Evolutionary conservation across 2,329 filamentous ascomycete species (phyloP).

Genomic region (Dactylellina leptospora): DNA sequence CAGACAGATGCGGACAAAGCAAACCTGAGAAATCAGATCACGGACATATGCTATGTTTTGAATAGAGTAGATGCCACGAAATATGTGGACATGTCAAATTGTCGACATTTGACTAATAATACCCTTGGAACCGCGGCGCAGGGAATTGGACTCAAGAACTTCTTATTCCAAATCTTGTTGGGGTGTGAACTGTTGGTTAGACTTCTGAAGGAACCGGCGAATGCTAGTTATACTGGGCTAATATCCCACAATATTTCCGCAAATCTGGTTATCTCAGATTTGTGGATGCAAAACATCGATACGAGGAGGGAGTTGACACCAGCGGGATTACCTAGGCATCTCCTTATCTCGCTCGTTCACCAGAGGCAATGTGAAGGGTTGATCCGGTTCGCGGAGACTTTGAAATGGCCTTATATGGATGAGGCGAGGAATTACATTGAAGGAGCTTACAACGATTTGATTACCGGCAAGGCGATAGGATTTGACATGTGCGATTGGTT

Average conservation of each 20-base stretch:
- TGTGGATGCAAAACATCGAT: slow-evolving; percentile 52
- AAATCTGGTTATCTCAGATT: slow-evolving; percentile 40
- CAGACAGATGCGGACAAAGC: slow-evolving; percentile 51
- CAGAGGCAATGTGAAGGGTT: slow-evolving; percentile 49
- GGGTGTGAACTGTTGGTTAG: slow-evolving; percentile 44
- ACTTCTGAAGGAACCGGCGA: slow-evolving; percentile 34
- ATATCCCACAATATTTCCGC: slow-evolving; percentile 51
- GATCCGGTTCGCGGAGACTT: slow-evolving; percentile 49
- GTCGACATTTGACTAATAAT: slow-evolving; percentile 46
- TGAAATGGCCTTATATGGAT: slow-evolving; percentile 50
- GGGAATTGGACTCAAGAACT: slow-evolving; percentile 46
- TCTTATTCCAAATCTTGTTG: slow-evolving; percentile 43
- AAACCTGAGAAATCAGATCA: slow-evolving; percentile 49
- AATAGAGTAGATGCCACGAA: slow-evolving; percentile 37
- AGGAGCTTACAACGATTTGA: slow-evolving; percentile 48
- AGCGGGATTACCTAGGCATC: slow-evolving; percentile 34
- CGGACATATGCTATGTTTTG: slow-evolving; percentile 48
- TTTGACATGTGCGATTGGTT: slow-evolving; percentile 53
- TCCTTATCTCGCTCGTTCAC: slow-evolving; percentile 47
- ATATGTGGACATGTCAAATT: slow-evolving; percentile 50
- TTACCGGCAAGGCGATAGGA: slow-evolving; percentile 40
- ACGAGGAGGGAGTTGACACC: slow-evolving; percentile 36
- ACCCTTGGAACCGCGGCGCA: slow-evolving; percentile 41
- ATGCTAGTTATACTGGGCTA: slow-evolving; percentile 29
- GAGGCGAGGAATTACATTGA: slow-evolving; percentile 51